These are phyloP conservation scores for Aspergillus viridinutans DNA, from an alignment of 2,329 filamentous ascomycete genomes.

Conservation along the genomic window DNA sequence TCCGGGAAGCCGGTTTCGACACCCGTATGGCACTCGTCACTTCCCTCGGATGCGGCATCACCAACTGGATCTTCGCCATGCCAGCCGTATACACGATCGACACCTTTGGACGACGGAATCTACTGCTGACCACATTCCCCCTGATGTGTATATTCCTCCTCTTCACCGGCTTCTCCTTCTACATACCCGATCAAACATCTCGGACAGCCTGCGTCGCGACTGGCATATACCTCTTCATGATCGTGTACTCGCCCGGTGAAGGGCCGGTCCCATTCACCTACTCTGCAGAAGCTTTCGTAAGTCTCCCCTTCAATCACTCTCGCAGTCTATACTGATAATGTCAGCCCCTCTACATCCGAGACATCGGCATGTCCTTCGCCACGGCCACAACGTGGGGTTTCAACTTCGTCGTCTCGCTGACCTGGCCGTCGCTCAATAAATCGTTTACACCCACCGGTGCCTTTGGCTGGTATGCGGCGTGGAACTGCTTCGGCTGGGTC, in stretches of 20 bases:
- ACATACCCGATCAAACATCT: conserved; percentile 23
- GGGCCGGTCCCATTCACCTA: conserved; percentile 63
- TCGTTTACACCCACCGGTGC: conserved; percentile 52
- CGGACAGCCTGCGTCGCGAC: conserved; percentile 42
- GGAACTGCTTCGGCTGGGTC: conserved; percentile 52
- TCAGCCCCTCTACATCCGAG: conserved; percentile 54
- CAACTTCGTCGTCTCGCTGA: conserved; percentile 52
- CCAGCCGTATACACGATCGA: conserved; percentile 64
- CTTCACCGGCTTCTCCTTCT: conserved; percentile 51
- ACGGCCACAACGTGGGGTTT: conserved; percentile 56
- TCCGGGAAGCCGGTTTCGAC: conserved; percentile 52
- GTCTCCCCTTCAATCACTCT: background rate
- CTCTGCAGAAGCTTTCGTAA: conserved; percentile 57
- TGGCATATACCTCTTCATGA: conserved; percentile 47
- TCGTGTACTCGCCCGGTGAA: conserved; percentile 54
- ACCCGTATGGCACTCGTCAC: conserved; percentile 53
- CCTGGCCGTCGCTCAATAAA: conserved; percentile 47
- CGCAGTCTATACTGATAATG: background rate
- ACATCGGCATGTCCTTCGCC: conserved; percentile 58
- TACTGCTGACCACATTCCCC: conserved; percentile 61
- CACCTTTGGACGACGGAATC: conserved; percentile 59
- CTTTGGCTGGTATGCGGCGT: conserved; percentile 55
- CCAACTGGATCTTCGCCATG: conserved; percentile 63
- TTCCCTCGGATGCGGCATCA: conserved; percentile 60
- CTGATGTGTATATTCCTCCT: conserved; percentile 43